Evolutionary conservation across 2,329 filamentous ascomycete species (phyloP), one percentile per base, ranked within the genome.

Genomic region (Venturia pyrina): DNA sequence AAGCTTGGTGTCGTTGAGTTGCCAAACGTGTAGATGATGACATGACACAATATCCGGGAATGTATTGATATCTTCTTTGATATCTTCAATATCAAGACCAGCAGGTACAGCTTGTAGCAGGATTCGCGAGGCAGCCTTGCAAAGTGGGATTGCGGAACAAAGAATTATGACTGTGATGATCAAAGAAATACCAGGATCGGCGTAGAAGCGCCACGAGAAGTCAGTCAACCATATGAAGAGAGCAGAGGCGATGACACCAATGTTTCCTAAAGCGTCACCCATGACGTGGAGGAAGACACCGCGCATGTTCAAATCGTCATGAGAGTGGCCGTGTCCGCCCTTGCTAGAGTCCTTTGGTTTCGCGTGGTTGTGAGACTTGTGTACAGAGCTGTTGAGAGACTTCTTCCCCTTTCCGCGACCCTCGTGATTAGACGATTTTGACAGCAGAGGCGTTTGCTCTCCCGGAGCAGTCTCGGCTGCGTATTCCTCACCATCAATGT

Each of bases 1-100:
- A 43, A 96, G 82, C 80, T 97, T 96, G 64, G 92, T 95, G 74
- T 98, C 93, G 19, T 90, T 96, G 43, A 99, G 84, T 76, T 98
- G 93, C 95, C 95, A 99, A 68, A 99, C 92, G 75, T 99, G 95
- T 28, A 99, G 83, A 75, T 99, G 93, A 77, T 99, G 95, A 73
- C 92, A 96, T 74, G 89, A 91, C 68, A 95, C 81, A 61, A 99
- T 89, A 53, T 93, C 93, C 0, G 89, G 89, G 6, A 99, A 85
- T 19, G 85, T 80, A 73, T 93, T 86, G 65, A 99, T 96, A 74
- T 99, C 95, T 70, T 93, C 88, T 70, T 91, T 90, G 76, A 99
- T 93, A 67, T 98, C 90, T 69, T 93, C 89, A 66, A 97, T 86
- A 70, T 88, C 88, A 71, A 99, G 87, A 65, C 93, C 90, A 67